Evolutionary conservation across 768 basidiomycete genomes (phyloP).

Genomic region (Kwoniella pini): DNA sequence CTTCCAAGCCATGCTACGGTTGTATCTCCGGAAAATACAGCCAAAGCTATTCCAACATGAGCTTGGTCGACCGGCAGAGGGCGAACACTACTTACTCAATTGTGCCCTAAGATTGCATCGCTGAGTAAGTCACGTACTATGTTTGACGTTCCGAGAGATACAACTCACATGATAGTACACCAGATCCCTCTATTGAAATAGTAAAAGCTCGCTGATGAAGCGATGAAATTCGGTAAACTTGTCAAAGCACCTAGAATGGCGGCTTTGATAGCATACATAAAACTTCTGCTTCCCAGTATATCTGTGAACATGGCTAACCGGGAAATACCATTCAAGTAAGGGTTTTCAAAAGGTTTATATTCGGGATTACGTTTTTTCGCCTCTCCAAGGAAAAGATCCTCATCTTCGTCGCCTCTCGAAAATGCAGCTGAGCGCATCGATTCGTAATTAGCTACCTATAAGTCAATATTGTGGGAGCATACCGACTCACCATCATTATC

Average conservation of each 20-base stretch:
- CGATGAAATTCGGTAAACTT: conserved; percentile 43
- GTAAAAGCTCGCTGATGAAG: conserved; percentile 44
- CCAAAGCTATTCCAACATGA: conserved; percentile 28
- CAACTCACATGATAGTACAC: conserved; percentile 42
- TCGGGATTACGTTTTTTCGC: conserved; percentile 49
- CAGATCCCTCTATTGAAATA: conserved; percentile 49
- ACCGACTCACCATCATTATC: conserved; percentile 35
- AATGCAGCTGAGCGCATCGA: conserved; percentile 22
- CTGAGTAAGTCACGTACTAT: background rate
- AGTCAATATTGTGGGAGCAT: too few species aligned
- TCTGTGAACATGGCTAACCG: conserved; percentile 28
- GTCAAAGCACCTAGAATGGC: conserved; percentile 40
- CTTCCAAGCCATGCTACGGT: conserved; percentile 44
- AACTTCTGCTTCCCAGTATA: conserved; percentile 38
- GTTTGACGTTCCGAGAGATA: background rate
- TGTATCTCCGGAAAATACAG: conserved; percentile 49
- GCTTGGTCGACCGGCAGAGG: too few species aligned
- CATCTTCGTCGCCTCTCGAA: conserved; percentile 15
- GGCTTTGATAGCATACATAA: conserved; percentile 51
- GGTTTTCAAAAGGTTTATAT: conserved; percentile 42
- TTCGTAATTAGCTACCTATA: too few species aligned
- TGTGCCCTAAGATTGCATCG: conserved; percentile 27
- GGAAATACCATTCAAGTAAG: conserved; percentile 32
- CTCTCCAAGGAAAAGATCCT: conserved; percentile 36
- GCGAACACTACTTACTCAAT: conserved; percentile 28